Evolutionary conservation across 805 yeast genomes (phyloP).

Genomic region (Monosporozyma servazzii): DNA sequence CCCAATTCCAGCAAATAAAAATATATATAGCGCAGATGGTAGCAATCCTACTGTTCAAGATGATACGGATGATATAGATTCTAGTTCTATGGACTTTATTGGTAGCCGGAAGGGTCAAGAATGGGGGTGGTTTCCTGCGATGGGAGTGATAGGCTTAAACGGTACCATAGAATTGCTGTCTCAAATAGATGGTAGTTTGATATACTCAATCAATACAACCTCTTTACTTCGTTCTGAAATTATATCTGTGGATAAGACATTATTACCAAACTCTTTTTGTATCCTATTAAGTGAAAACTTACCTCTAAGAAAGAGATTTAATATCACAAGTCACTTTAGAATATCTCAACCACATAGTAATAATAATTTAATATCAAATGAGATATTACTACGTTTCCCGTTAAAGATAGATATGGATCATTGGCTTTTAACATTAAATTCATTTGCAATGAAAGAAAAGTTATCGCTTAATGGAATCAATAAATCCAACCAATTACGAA

Average conservation of each 20-base stretch:
- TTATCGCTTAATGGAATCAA: slow-evolving; percentile 22
- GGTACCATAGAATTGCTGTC: slow-evolving; percentile 52
- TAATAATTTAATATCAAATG: slow-evolving; percentile 8
- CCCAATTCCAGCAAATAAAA: slow-evolving; percentile 32
- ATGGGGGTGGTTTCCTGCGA: slow-evolving; percentile 65
- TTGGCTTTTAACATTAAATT: slow-evolving; percentile 61
- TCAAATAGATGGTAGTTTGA: slow-evolving; percentile 53
- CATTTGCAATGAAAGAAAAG: slow-evolving; percentile 49
- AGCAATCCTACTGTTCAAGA: not conserved
- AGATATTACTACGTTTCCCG: slow-evolving; percentile 47
- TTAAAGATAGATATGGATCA: slow-evolving; percentile 63
- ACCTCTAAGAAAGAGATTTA: slow-evolving; percentile 37
- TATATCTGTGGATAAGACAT: slow-evolving; percentile 51
- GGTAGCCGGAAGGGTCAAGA: slow-evolving; percentile 5
- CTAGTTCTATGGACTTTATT: not conserved
- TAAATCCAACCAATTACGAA: slow-evolving; percentile 36
- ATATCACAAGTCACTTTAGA: not conserved
- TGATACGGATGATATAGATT: not conserved
- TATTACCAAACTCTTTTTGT: slow-evolving; percentile 50
- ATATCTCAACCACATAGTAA: not conserved
- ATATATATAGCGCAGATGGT: slow-evolving; percentile 7
- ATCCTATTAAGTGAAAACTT: slow-evolving; percentile 49
- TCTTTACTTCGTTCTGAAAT: slow-evolving; percentile 50
- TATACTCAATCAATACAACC: slow-evolving; percentile 51
- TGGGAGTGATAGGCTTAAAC: slow-evolving; percentile 58